These are phyloP conservation scores for Lindgomyces ingoldianus DNA, from an alignment of 495 filamentous ascomycete species.

Conservation along the genomic window DNA sequence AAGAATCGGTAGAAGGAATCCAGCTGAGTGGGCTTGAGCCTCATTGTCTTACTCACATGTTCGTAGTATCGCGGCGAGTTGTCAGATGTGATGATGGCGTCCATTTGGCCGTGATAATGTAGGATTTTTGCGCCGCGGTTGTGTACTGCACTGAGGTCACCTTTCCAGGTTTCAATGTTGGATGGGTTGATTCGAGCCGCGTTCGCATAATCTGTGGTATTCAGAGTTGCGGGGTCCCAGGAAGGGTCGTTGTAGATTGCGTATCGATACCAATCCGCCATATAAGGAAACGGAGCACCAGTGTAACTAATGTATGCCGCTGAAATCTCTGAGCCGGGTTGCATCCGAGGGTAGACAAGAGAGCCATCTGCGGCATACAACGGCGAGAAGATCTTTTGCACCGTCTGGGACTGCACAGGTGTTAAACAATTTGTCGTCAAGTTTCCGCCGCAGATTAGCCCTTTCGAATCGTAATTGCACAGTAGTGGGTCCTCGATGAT, in stretches of 20 bases:
- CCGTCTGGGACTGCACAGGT: constrained; percentile 15
- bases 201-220: constrained; percentile 45
- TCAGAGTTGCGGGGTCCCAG: constrained; percentile 52
- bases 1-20: constrained; percentile 65
- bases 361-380: constrained; percentile 24
- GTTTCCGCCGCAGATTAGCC: constrained; percentile 27
- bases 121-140: constrained; percentile 41
- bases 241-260: constrained; percentile 55
- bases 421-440: constrained; percentile 39
- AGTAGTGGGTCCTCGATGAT: constrained; percentile 38
- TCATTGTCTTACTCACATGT: constrained; percentile 52
- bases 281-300: constrained; percentile 14
- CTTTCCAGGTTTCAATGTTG: constrained; percentile 54
- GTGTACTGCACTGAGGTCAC: constrained; percentile 37
- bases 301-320: constrained; percentile 10
- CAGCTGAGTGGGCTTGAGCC: constrained; percentile 44
- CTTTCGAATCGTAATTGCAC: constrained; percentile 34
- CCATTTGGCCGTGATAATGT: constrained; percentile 41
- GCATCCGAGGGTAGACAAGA: constrained; percentile 44
- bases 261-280: constrained; percentile 49
- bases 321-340: constrained; percentile 34
- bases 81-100: constrained; percentile 35
- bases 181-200: constrained; percentile 44
- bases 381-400: constrained; percentile 23
- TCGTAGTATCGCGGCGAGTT: constrained; percentile 41